Evolutionary conservation across 805 yeast species (phyloP).

Genomic region (Candida wancherniae): DNA sequence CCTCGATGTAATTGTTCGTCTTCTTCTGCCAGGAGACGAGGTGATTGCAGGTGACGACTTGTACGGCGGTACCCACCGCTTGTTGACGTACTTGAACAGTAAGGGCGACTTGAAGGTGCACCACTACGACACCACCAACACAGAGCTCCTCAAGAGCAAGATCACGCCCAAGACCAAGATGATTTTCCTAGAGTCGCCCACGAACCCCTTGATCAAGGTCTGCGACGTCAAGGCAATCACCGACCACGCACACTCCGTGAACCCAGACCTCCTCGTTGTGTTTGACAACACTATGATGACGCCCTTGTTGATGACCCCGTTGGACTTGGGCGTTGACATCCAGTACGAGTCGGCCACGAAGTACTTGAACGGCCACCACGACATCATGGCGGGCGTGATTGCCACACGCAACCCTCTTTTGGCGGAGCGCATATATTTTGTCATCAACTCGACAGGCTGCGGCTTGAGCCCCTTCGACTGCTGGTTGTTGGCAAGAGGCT

Average conservation of each 20-base stretch:
- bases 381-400: conserved; percentile 91
- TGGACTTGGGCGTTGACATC: conserved; percentile 82
- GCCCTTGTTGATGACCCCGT: conserved; percentile 78
- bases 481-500: conserved; percentile 84
- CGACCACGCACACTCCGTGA: conserved; percentile 57
- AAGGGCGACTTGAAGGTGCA: conserved; percentile 61
- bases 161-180: conserved; percentile 59
- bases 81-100: conserved; percentile 64
- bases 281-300: conserved; percentile 98
- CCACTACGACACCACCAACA: conserved; percentile 79
- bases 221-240: conserved; percentile 72
- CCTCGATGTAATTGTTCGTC: conserved; percentile 74
- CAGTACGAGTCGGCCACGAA: conserved; percentile 94
- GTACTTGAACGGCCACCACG: conserved; percentile 91
- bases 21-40: conserved; percentile 78
- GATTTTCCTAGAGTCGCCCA: conserved; percentile 87
- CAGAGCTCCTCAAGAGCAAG: conserved; percentile 53
- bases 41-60: conserved; percentile 93
- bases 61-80: conserved; percentile 90
- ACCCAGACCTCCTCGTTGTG: conserved; percentile 67
- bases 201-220: conserved; percentile 88
- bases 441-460: conserved; percentile 85
- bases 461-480: conserved; percentile 91
- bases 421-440: conserved; percentile 66
- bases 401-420: conserved; percentile 62